A percentile compares a stretch with the other conserved stretches of the same genome.
Conservation (phyloP, 331 rosid genomes). For the Malus hybrid region DNA sequence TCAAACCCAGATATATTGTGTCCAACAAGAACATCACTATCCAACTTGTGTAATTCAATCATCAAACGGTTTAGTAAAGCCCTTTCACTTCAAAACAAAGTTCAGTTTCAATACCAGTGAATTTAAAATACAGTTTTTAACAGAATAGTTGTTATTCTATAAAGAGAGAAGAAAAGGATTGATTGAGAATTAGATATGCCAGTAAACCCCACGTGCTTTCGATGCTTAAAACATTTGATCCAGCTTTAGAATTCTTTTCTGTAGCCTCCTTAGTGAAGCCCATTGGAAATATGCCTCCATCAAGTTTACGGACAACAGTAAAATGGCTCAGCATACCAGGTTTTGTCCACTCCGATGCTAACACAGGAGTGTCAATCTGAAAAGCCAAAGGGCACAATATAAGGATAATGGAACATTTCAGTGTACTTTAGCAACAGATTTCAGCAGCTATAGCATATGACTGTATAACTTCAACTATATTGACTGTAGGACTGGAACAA, state of each 20-base stretch:
- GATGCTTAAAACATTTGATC: constrained; percentile 56
- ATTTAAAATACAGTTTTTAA: not conserved
- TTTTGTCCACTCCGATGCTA: constrained; percentile 82
- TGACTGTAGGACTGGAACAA: not conserved
- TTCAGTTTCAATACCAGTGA: constrained; percentile 12
- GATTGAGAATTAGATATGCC: constrained; percentile 2
- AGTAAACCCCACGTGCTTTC: constrained; percentile 65
- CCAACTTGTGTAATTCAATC: constrained; percentile 78
- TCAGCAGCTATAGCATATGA: not conserved
- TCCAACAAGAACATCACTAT: constrained; percentile 89
- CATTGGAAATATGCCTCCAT: constrained; percentile 79
- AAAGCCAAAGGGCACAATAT: constrained; percentile 18
- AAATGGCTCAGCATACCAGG: constrained; percentile 82
- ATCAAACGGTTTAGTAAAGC: constrained; percentile 78
- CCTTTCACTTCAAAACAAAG: constrained; percentile 69
- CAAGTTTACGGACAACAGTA: constrained; percentile 86
- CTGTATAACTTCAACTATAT: not conserved
- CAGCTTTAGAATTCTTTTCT: constrained; percentile 66
- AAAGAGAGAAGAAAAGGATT: not conserved
- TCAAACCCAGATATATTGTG: constrained; percentile 96
- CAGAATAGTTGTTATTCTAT: not conserved
- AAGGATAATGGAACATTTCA: not conserved
- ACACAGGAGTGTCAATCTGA: constrained; percentile 93
- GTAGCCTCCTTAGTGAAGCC: constrained; percentile 67
- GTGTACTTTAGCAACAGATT: not conserved